Evolutionary conservation across 2,329 filamentous ascomycete genomes (phyloP).

Genomic region (Leptodontidium sp.): DNA sequence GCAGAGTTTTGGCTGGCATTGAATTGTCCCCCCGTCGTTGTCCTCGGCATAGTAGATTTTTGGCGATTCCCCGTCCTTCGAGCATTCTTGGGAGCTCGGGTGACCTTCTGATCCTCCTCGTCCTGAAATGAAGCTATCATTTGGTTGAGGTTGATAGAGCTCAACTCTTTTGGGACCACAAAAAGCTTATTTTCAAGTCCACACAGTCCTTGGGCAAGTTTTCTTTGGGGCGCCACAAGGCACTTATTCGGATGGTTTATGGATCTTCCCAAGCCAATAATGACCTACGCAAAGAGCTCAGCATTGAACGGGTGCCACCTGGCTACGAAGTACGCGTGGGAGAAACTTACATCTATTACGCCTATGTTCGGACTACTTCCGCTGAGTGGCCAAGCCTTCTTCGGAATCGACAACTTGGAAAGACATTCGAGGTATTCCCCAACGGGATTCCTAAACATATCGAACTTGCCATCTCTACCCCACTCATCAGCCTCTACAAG

Average conservation of each 20-base stretch:
- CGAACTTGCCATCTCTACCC: slow-evolving; percentile 26
- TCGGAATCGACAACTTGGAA: slow-evolving; percentile 24
- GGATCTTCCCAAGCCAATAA: slow-evolving; percentile 28
- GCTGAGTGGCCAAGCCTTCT: slow-evolving; percentile 8
- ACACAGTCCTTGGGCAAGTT: slow-evolving; percentile 19
- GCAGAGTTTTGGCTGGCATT: neutral
- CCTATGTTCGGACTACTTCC: slow-evolving; percentile 18
- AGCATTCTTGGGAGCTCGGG: neutral
- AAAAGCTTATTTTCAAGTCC: slow-evolving; percentile 18
- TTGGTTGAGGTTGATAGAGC: neutral
- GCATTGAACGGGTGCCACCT: neutral
- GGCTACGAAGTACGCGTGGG: neutral
- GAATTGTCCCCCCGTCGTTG: neutral
- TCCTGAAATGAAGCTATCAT: slow-evolving; percentile 17
- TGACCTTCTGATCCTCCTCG: neutral
- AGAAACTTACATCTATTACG: slow-evolving; percentile 30
- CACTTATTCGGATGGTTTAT: neutral
- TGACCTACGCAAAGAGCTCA: slow-evolving; percentile 6
- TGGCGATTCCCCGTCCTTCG: neutral
- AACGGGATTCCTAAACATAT: slow-evolving; percentile 29
- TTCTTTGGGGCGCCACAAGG: slow-evolving; percentile 19
- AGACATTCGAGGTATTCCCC: slow-evolving; percentile 32
- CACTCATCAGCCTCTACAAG: slow-evolving; percentile 30
- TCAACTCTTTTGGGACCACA: slow-evolving; percentile 28
- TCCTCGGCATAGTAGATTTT: neutral